Evolutionary conservation across 352 stramenopile species (phyloP), one percentile per base, ranked within the genome.

Genomic region (Globisporangium cylindrosporum): DNA sequence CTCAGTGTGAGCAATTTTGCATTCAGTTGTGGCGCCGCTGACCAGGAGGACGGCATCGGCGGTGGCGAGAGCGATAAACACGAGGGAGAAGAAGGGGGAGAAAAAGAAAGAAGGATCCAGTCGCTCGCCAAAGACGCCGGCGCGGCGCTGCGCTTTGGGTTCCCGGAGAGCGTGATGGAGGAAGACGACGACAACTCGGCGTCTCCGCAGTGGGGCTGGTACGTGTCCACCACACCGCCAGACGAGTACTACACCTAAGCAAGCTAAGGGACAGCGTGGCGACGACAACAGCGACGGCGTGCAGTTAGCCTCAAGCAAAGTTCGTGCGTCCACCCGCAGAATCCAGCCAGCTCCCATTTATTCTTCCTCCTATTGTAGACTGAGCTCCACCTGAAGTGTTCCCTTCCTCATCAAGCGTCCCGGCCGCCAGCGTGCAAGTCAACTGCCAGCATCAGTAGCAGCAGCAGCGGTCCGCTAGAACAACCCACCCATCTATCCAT

Each of bases 151-250:
- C 34, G 51, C 7, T 54, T 67, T 14, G 60, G 60, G 18, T 66
- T 66, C 22, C 60, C 60, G 18, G 62, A 67, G 51, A 67, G 62
- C n/a, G 62, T 67, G 36, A 25, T 60, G 10, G 72, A 84, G 67
- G 71, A 74, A 12, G 74, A 80, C 4, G 77, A 87, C 64, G 74
- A 82, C 36, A 71, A 76, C 46, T 73, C 71, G 14, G 69, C 71
- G 9, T 93, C 86, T 9, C 86, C 86, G 1, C 83, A 92, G 51
- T 93, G 86, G 86, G 86, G 86, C 29, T 93, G 86, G 86, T 93
- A 93, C 64, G 86, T 93, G 41, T 93, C 86, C 27, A 91, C 79
- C 20, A 93, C 86, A 5, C 86, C 86, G 3, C 86, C 86, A 20
- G 84, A 92, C 38, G 86, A 93, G 57, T 80, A 90, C 66, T 92